phyloP scores from a whole-genome alignment of 2,329 filamentous ascomycete genomes.

The Lasiodiplodia gonubiensis region DNA sequence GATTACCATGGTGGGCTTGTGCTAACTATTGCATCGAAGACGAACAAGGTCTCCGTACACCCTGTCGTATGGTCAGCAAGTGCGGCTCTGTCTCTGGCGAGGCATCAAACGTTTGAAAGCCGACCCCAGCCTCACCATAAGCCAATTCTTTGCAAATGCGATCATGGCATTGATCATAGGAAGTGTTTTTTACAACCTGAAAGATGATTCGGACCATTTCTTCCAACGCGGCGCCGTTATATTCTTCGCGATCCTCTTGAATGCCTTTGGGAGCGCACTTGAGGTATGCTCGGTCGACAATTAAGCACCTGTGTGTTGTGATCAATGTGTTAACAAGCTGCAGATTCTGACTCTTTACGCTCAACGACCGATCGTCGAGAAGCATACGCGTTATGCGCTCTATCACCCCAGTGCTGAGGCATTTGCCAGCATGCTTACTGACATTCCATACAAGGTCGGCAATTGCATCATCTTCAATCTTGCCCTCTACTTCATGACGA shows the following conservation, averaged over 20 bases:
- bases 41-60: slow-evolving; percentile 81
- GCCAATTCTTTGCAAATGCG: slow-evolving; percentile 72
- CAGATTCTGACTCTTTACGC: slow-evolving; percentile 64
- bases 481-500: slow-evolving; percentile 85
- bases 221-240: slow-evolving; percentile 79
- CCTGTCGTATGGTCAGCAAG: slow-evolving; percentile 75
- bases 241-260: slow-evolving; percentile 88
- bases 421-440: slow-evolving; percentile 82
- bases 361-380: slow-evolving; percentile 90
- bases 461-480: slow-evolving; percentile 80
- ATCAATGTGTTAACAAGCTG: not conserved
- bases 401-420: slow-evolving; percentile 91
- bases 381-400: slow-evolving; percentile 82
- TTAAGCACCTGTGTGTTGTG: too few relatives aligned
- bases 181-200: slow-evolving; percentile 80
- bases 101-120: slow-evolving; percentile 78
- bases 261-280: slow-evolving; percentile 79
- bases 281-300: slow-evolving; percentile 57
- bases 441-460: slow-evolving; percentile 81
- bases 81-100: slow-evolving; percentile 79
- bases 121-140: slow-evolving; percentile 76
- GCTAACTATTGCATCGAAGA: slow-evolving; percentile 32
- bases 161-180: slow-evolving; percentile 78
- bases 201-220: slow-evolving; percentile 71
- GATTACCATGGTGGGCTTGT: too few relatives aligned